Evolutionary conservation across 2,329 filamentous ascomycete genomes (phyloP).

Genomic region (Chalaropsis thielavioides): DNA sequence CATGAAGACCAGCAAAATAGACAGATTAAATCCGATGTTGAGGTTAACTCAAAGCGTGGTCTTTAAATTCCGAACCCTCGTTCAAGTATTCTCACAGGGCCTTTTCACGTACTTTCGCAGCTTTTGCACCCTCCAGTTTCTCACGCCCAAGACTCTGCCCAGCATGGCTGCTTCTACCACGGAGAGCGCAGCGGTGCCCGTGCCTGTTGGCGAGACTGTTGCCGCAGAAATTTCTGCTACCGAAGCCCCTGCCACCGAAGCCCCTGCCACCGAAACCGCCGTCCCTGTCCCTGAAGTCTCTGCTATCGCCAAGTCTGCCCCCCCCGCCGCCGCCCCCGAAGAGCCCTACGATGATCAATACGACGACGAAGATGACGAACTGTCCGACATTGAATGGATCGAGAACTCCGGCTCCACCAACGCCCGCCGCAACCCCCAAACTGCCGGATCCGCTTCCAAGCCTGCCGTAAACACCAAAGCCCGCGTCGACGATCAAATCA

Average conservation of each 20-base stretch:
- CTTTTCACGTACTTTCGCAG: constrained; percentile 5
- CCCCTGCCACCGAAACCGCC: background rate
- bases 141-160: constrained; percentile 24
- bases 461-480: constrained; percentile 66
- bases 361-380: constrained; percentile 46
- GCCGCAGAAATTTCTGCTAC: constrained; percentile 19
- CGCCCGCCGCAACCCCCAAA: constrained; percentile 16
- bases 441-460: constrained; percentile 28
- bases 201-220: background rate
- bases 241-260: constrained; percentile 20
- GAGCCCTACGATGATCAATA: constrained; percentile 42
- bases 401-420: background rate
- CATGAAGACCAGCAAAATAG: background rate
- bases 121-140: constrained; percentile 10
- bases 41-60: constrained; percentile 3
- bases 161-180: constrained; percentile 19
- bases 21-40: constrained; percentile 23
- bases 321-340: constrained; percentile 18
- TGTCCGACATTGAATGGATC: constrained; percentile 20
- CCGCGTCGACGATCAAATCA: constrained; percentile 75
- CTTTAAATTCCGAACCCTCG: constrained; percentile 7
- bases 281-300: background rate
- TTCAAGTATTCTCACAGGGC: constrained; percentile 7
- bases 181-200: background rate
- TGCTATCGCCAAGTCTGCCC: background rate